Percentiles rank a stretch among this genome's conserved stretches.
Conservation (phyloP, 2,329 filamentous ascomycete species). For the Talaromyces atroroseus region DNA sequence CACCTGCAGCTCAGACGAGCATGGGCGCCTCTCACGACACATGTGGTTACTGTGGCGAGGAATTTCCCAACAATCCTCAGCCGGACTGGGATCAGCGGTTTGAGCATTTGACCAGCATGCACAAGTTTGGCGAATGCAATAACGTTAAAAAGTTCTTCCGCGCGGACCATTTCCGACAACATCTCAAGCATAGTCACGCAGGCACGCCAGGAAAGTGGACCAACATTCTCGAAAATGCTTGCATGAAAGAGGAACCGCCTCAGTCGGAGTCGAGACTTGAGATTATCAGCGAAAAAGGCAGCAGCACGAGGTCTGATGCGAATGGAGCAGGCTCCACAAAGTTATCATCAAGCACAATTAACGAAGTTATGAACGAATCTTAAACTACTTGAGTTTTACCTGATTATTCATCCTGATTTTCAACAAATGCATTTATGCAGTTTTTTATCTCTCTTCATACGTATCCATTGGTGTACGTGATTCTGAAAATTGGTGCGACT, state of each 20-base stretch:
- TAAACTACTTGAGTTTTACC: slow-evolving; percentile 2
- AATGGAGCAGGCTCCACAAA: slow-evolving; percentile 9
- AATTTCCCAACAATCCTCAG: slow-evolving; percentile 69
- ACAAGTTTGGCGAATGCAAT: slow-evolving; percentile 98
- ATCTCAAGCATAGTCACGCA: slow-evolving; percentile 94
- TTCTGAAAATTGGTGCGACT: not conserved
- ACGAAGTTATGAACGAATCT: slow-evolving; percentile 20
- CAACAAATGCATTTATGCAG: not conserved
- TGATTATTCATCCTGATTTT: not conserved
- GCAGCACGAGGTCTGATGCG: slow-evolving; percentile 8
- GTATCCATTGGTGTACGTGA: not conserved
- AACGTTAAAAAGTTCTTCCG: slow-evolving; percentile 97
- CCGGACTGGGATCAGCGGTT: slow-evolving; percentile 84
- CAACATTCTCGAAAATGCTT: slow-evolving; percentile 93
- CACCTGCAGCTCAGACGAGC: slow-evolving; percentile 30
- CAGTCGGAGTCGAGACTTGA: slow-evolving; percentile 25
- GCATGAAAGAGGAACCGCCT: slow-evolving; percentile 75
- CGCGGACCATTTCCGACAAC: slow-evolving; percentile 95
- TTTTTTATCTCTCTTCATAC: not conserved
- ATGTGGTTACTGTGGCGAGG: slow-evolving; percentile 93
- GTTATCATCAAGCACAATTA: slow-evolving; percentile 17
- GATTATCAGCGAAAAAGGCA: slow-evolving; percentile 22
- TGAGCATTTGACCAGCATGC: slow-evolving; percentile 79
- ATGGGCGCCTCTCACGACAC: slow-evolving; percentile 53
- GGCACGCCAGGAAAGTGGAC: slow-evolving; percentile 98